Conservation (phyloP, 305 asterid genomes). For the Fraxinus platypoda region DNA sequence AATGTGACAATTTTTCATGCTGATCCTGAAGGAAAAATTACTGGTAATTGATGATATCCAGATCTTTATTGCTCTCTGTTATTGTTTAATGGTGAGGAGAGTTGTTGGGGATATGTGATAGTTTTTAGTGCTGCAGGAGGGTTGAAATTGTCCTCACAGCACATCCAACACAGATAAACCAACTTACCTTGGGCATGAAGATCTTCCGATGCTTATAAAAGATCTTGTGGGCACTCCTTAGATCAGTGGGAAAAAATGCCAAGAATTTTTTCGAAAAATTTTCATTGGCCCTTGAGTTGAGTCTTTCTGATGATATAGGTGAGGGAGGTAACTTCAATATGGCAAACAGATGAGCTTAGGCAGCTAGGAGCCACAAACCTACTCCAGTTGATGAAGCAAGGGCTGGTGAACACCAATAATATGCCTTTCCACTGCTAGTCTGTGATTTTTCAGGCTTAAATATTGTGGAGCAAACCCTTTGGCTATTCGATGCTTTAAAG, state of each 20-base stretch:
- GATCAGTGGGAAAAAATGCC: too few relatives aligned
- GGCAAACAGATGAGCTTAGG: conserved; percentile 98
- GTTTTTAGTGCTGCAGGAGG: conserved; percentile 19
- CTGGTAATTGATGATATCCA: conserved; percentile 72
- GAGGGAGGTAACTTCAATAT: conserved; percentile 88
- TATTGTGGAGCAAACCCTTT: conserved; percentile 91
- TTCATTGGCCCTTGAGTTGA: not conserved
- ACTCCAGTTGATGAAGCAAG: conserved; percentile 98
- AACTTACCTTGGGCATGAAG: too few relatives aligned
- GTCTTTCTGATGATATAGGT: conserved; percentile 40
- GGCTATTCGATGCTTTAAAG: conserved; percentile 87
- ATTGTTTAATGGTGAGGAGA: not conserved
- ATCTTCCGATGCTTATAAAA: too few relatives aligned
- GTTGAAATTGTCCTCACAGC: conserved; percentile 96
- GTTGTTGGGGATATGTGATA: not conserved
- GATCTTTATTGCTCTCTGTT: conserved; percentile 13
- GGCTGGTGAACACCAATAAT: conserved; percentile 58
- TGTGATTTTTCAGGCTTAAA: conserved; percentile 59
- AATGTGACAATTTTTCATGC: conserved; percentile 69
- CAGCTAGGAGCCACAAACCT: conserved; percentile 64
- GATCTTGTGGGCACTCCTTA: too few relatives aligned
- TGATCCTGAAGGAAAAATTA: conserved; percentile 59
- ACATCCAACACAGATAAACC: conserved; percentile 85
- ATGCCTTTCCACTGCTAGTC: conserved; percentile 9
- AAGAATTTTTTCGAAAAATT: conserved; percentile 5